Percentiles rank a stretch among this genome's conserved stretches.
These are phyloP conservation scores for Sporothrix euskadiensis DNA, from an alignment of 2,329 filamentous ascomycete genomes.

Conservation along the genomic window DNA sequence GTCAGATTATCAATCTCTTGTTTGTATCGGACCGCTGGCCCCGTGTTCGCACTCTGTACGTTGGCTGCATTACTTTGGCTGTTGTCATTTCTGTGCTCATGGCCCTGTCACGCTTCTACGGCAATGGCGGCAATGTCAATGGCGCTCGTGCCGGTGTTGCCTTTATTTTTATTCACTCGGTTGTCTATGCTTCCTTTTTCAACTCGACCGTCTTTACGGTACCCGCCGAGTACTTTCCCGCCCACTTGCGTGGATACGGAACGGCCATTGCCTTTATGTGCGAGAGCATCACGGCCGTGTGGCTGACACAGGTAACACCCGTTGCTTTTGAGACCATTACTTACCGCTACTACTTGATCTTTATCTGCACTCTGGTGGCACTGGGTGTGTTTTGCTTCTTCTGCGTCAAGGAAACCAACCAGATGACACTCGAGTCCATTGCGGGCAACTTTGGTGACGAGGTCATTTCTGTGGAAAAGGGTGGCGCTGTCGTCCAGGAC, in stretches of 20 bases:
- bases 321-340: not conserved
- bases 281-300: conserved; percentile 22
- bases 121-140: not conserved
- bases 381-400: conserved; percentile 38
- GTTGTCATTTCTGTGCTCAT: not conserved
- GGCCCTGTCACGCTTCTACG: not conserved
- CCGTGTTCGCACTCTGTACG: conserved; percentile 26
- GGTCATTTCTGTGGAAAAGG: conserved; percentile 16
- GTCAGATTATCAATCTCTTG: conserved; percentile 38
- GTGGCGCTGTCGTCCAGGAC: not conserved
- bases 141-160: conserved; percentile 31
- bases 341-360: conserved; percentile 38
- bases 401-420: conserved; percentile 42
- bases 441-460: conserved; percentile 40
- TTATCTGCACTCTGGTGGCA: conserved; percentile 39
- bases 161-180: conserved; percentile 40
- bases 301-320: not conserved
- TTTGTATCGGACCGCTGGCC: conserved; percentile 39
- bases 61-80: not conserved
- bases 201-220: conserved; percentile 41
- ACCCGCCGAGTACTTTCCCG: conserved; percentile 46
- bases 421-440: conserved; percentile 40
- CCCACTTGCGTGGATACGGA: conserved; percentile 59
- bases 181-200: conserved; percentile 39
- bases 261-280: conserved; percentile 51